Base-by-base conservation (phyloP, 441 rosid genomes). In the Rhodomyrtus psidioides region DNA sequence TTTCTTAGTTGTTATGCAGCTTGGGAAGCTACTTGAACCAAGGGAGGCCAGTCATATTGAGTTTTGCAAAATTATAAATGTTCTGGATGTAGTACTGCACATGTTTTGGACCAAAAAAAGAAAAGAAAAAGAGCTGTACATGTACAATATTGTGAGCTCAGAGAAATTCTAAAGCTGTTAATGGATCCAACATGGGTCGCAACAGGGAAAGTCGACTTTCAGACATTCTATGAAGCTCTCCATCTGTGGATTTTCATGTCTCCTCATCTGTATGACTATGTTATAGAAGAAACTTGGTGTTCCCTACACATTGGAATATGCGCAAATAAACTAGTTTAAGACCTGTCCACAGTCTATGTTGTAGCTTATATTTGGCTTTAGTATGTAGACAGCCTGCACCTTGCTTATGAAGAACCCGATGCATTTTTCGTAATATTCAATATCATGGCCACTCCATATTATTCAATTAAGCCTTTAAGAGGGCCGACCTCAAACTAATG, bases 171-270 rank as follows among this genome's bases (percentile, higher is more conserved):
- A 85, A 90, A 91, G 88, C 90, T 94, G 58, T 88, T 97, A 89
- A 94, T 96, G 97, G 99, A 95, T 86, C 98, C 99, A 85, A 90
- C 99, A 53, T 95, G 97, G 98, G 94, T 94, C 55, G 96, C 99
- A 70, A 96, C 99, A 87, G 99, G 99, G 81, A 92, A 95, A 86
- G 89, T 95, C 53, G 97, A 96, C 88, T 95, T 93, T 87, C 95
- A 93, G 86, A 93, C 95, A 70, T 86, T 27, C 39, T 53, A n/a
- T 82, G 42, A 28, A 55, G 58, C 55, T 82, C 16, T 53, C 56
- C 57, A 51, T 53, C 58, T 27, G 55, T 53, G 23, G 83, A 82
- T 10, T 82, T 39, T 39, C 42, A 39, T 39, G 42, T 39, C 42
- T 82, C 5, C n/a, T 28, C n/a, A 53, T 82, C 21, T 82, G 39